Evolutionary conservation across 1,139 yeast species (phyloP), one percentile per base, ranked within the genome.

Genomic region (Kluyveromyces sp.): DNA sequence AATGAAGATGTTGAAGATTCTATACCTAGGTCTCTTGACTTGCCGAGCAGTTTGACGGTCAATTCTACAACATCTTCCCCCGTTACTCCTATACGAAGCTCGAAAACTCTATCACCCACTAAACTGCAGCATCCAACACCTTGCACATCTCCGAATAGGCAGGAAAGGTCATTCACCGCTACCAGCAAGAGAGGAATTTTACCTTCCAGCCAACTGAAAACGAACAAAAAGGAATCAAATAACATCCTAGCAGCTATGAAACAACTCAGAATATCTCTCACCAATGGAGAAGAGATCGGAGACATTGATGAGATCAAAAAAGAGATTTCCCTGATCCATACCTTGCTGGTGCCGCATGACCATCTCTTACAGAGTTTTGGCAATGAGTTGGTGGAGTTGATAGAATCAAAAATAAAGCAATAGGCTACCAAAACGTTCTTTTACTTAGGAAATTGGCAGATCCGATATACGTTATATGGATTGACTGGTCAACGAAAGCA

Each of bases 311-410:
- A 38, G 3, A 39, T 42, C 11, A 28, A 17, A 8, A 36, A 38
- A 18, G 43, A 43, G 25, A 38, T 43, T 11, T 25, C 29, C 15
- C 7, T 43, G 16, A 43, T 43, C 11, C 31, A 36, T 2, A 17
- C 39, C 4, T 11, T 43, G 11, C 26, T 43, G 9, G 43, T 28
- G 25, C 46, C 46, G 18, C 43, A 31, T 1, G 33, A 39, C 22
- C 30, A 39, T 15, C 6, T 39, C 12, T 33, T 43, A 16, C 28
- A 43, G 17, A 39, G 31, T 13, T 43, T 36, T 26, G 39, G 46
- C 17, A 40, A 34, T 12, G 20, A 44, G 12, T 17, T 43, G 22
- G 8, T 43, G 25, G 17, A 28, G 12, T 20, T 43, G 20, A 31
- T 43, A 7, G 31, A 35, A 13, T 22, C 39, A 4, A 35, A 26